phyloP scores from a whole-genome alignment of 1,284 basidiomycete species.

The Apiotrichum siamense region DNA sequence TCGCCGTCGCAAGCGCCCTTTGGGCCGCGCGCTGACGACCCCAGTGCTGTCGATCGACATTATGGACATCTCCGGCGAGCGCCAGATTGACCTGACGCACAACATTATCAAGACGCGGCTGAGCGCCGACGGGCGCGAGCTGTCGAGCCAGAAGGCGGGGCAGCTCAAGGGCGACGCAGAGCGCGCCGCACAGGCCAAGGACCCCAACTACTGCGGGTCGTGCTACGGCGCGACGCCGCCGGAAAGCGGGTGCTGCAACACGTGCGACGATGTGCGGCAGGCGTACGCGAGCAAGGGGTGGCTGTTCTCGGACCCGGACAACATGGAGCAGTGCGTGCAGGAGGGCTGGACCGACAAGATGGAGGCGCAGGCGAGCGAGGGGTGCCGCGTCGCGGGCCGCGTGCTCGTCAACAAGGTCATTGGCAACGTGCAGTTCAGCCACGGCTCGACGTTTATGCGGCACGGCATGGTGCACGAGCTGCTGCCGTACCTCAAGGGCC shows the following conservation, averaged over 20 bases:
- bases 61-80: conserved; percentile 97
- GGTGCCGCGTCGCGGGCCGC: conserved; percentile 86
- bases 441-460: conserved; percentile 87
- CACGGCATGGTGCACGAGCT: conserved; percentile 81
- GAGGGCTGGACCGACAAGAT: conserved; percentile 96
- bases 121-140: conserved; percentile 55
- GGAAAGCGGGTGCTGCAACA: conserved; percentile 83
- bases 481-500: conserved; percentile 82
- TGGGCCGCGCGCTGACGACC: neutral
- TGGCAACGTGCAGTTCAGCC: conserved; percentile 76
- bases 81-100: conserved; percentile 82
- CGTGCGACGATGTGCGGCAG: conserved; percentile 89
- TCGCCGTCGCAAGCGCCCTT: conserved; percentile 25
- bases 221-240: conserved; percentile 90
- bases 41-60: conserved; percentile 91
- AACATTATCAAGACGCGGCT: conserved; percentile 82
- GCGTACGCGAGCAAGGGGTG: conserved; percentile 88
- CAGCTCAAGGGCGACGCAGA: conserved; percentile 78
- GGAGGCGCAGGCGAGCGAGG: conserved; percentile 84
- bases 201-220: conserved; percentile 78
- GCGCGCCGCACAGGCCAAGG: conserved; percentile 61
- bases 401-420: conserved; percentile 89
- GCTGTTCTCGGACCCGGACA: conserved; percentile 86
- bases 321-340: conserved; percentile 85
- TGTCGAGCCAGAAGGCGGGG: conserved; percentile 50